Evolutionary conservation across 1,284 basidiomycete genomes (phyloP).

Genomic region (Lignosus rhinocerotis): DNA sequence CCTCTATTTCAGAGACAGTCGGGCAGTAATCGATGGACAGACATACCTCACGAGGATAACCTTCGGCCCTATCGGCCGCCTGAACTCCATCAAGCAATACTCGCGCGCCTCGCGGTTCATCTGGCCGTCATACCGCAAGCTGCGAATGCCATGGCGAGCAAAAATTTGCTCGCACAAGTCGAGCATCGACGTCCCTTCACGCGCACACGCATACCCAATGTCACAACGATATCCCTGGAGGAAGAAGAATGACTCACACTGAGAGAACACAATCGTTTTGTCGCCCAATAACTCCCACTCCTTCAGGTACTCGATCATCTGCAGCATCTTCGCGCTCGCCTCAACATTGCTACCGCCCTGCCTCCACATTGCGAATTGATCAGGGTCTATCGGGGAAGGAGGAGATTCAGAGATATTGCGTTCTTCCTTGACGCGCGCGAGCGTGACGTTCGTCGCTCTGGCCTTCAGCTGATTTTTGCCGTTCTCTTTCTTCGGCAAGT

Average conservation of each 20-base stretch:
- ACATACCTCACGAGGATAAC: conserved; percentile 63
- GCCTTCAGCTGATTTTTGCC: not conserved
- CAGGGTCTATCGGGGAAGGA: conserved; percentile 38
- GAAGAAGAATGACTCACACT: conserved; percentile 47
- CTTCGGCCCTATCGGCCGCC: conserved; percentile 51
- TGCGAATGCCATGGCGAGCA: conserved; percentile 56
- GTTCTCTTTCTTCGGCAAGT: not conserved
- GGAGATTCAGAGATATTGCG: conserved; percentile 5
- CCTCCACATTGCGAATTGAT: conserved; percentile 50
- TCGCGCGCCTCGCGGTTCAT: conserved; percentile 59
- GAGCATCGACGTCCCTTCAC: conserved; percentile 69
- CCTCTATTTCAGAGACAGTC: no score
- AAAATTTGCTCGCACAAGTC: conserved; percentile 62
- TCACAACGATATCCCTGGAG: not conserved
- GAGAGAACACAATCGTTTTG: conserved; percentile 70
- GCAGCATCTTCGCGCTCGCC: conserved; percentile 69
- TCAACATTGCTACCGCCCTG: conserved; percentile 59
- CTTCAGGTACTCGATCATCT: conserved; percentile 51
- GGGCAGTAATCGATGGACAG: not conserved
- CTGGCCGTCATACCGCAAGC: conserved; percentile 62
- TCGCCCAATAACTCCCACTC: conserved; percentile 64
- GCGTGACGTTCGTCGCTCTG: no score
- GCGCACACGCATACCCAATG: conserved; percentile 44
- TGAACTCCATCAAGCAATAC: conserved; percentile 49
- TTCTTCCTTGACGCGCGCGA: not conserved